Percentiles rank a stretch among this genome's conserved stretches.
Evolutionary conservation across 176 grass and related monocot genomes (phyloP).

Genomic region (Metroxylon sagu): DNA sequence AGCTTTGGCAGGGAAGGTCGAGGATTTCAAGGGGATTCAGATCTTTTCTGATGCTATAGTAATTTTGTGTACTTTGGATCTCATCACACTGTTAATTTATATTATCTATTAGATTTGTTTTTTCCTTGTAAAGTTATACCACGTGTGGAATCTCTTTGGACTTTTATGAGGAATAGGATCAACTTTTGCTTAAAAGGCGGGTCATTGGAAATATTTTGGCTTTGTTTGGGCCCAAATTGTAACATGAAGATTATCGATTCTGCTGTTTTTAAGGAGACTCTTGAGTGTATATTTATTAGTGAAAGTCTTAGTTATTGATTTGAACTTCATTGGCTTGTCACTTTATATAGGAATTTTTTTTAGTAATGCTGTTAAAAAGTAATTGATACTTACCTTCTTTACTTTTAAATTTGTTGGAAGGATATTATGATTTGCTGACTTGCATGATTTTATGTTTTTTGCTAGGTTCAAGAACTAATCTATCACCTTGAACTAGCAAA

Average conservation of each 20-base stretch:
- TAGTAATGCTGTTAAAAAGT: neutral
- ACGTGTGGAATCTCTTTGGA: no score
- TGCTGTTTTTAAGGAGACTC: no score
- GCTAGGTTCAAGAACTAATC: constrained; percentile 77
- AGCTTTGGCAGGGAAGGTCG: constrained; percentile 52
- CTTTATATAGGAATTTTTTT: neutral
- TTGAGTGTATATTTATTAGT: no score
- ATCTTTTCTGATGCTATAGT: constrained; percentile 63
- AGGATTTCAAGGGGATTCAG: constrained; percentile 66
- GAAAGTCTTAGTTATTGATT: neutral
- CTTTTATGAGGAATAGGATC: no score
- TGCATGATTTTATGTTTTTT: constrained; percentile 8
- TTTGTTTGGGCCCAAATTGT: no score
- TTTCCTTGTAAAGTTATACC: no score
- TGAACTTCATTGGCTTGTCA: neutral
- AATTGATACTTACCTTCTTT: neutral
- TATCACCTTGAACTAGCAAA: constrained; percentile 83
- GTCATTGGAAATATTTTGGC: no score
- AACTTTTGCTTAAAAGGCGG: no score
- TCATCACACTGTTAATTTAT: neutral
- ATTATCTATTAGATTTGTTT: neutral
- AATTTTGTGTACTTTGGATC: neutral
- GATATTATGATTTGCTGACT: neutral
- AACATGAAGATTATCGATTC: no score
- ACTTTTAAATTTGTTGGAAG: neutral